Percentiles rank a stretch among this genome's conserved stretches.
These are phyloP conservation scores for Ascomycota sp. DNA, from an alignment of 2,329 filamentous ascomycete genomes.

Conservation along the genomic window DNA sequence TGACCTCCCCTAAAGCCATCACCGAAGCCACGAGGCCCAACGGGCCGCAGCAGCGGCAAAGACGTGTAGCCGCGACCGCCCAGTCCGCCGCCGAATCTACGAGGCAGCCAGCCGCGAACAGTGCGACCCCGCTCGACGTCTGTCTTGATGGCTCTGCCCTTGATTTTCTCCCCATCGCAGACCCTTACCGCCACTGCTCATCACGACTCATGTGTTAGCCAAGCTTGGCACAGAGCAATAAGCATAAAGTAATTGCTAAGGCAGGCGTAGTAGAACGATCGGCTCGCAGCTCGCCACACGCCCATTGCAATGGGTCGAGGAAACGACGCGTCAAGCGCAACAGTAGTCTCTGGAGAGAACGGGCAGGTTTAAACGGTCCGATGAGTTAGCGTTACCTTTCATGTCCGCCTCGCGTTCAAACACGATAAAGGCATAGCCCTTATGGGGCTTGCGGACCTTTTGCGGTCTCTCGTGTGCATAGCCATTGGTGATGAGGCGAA, in stretches of 20 bases:
- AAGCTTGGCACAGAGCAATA: constrained; percentile 26
- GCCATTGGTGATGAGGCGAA: constrained; percentile 66
- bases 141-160: constrained; percentile 74
- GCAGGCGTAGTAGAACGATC: too few species aligned
- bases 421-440: constrained; percentile 89
- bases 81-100: constrained; percentile 73
- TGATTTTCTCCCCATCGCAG: constrained; percentile 75
- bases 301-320: background rate
- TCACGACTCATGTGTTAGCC: constrained; percentile 43
- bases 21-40: constrained; percentile 34
- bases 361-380: too few species aligned
- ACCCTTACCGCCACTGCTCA: constrained; percentile 68
- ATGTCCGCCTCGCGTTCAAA: constrained; percentile 96
- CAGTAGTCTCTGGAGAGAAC: too few species aligned
- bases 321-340: too few species aligned
- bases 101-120: constrained; percentile 79
- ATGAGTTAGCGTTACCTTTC: constrained; percentile 49
- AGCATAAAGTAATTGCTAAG: too few species aligned
- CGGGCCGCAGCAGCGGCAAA: constrained; percentile 48
- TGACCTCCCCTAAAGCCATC: constrained; percentile 29
- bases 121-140: constrained; percentile 93
- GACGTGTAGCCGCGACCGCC: constrained; percentile 88
- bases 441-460: constrained; percentile 61
- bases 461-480: constrained; percentile 45
- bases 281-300: background rate